Base-by-base conservation (phyloP, 352 stramenopile genomes). In the Blastocystis sp. region DNA sequence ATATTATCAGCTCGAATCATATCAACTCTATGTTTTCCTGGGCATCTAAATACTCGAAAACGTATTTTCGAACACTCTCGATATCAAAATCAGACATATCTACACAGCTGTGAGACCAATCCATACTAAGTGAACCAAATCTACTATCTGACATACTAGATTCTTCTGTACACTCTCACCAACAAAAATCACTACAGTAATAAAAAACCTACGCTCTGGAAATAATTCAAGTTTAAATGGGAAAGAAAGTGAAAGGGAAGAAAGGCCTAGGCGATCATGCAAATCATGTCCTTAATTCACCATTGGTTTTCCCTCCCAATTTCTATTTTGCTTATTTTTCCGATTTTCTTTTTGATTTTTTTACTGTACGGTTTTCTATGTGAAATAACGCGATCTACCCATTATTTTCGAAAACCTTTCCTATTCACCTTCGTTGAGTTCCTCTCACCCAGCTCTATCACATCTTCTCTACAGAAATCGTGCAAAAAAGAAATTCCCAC, bases 401-500 rank as follows among this genome's bases (percentile, higher is more conserved):
- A 34, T 34, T 34, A 34, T 34, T 34, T 0, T 1, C 30, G 30
- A 34, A 34, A 34, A 34, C 30, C 0, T 34, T 34, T 34, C 30
- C 30, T 0, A 34, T 34, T 34, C 30, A 34, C 30, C 30, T 1
- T 34, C 30, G 30, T 34, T 34, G 30, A 34, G 30, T 34, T 34
- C 30, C 30, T 1, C 30, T 34, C 30, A 34, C 30, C 30, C 1
- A 34, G 30, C 30, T 34, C 30, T 34, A 34, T 34, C 30, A 34
- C 30, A 34, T 1, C 30, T 34, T 34, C 30, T 34, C 30, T 34
- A 34, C 1, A 34, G 30, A 1, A 34, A 34, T 1, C 0, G 30
- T 34, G 30, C 30, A 34, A 81, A 4, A 64, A 81, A 81, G 30
- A 63, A 64, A 13, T 81, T 81, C 69, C 69, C 69, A 81, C 69